Percentiles rank a stretch among this genome's conserved stretches.
Conservation (phyloP, 257 asterid species). For the Fraxinus pennsylvanica region DNA sequence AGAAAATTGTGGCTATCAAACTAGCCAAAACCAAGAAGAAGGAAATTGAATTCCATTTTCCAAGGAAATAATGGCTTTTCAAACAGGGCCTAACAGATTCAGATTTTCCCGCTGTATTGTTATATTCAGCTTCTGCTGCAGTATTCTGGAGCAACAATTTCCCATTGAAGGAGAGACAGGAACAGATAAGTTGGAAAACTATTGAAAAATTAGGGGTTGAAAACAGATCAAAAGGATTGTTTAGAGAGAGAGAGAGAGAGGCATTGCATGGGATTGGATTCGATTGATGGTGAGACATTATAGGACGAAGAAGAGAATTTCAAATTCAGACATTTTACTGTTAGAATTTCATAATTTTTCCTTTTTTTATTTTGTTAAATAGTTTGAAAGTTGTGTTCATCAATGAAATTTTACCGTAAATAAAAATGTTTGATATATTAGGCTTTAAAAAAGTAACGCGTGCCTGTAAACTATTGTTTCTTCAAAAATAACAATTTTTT, state of each 20-base stretch:
- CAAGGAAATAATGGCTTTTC: no score
- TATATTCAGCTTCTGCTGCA: conserved; percentile 22
- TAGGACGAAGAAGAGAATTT: conserved; percentile 11
- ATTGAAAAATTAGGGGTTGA: background rate
- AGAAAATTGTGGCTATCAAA: no score
- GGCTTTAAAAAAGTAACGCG: no score
- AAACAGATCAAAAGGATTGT: conserved; percentile 9
- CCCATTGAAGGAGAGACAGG: conserved; percentile 42
- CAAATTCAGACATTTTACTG: no score
- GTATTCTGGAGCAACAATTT: conserved; percentile 49
- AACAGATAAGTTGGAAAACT: conserved; percentile 3
- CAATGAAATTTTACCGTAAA: background rate
- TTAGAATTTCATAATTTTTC: no score
- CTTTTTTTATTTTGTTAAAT: no score
- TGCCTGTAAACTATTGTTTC: no score
- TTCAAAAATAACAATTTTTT: no score
- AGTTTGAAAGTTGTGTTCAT: no score
- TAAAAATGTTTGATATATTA: background rate
- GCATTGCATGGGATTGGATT: conserved; percentile 9
- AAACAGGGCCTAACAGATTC: background rate
- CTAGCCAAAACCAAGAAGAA: no score
- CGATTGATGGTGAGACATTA: conserved; percentile 28
- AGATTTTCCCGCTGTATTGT: background rate
- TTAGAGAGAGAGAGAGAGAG: conserved; percentile 11
- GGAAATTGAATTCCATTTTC: no score